Percentiles rank a stretch among this genome's conserved stretches.
Conservation (phyloP, 192 early-diverging fungal genomes). For the Coemansia sp. region DNA sequence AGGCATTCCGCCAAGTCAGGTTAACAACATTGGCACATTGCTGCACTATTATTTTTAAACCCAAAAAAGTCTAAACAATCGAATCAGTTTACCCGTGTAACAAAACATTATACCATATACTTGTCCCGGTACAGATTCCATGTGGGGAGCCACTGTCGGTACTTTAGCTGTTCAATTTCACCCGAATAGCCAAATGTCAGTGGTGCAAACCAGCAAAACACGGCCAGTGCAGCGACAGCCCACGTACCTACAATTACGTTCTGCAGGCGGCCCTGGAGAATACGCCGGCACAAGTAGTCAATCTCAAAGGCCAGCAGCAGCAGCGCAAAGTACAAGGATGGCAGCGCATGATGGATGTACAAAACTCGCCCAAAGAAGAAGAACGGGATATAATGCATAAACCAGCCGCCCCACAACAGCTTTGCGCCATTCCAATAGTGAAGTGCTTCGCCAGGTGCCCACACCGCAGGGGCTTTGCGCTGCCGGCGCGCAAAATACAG, state of each 20-base stretch:
- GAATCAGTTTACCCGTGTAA: neutral
- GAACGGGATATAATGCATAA: conserved; percentile 85
- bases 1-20: neutral
- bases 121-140: conserved; percentile 28
- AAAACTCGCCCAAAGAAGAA: conserved; percentile 84
- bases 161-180: conserved; percentile 30
- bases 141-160: conserved; percentile 47
- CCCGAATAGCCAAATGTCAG: conserved; percentile 70
- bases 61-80: neutral
- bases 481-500: conserved; percentile 15
- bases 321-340: conserved; percentile 77
- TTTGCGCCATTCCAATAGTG: conserved; percentile 62
- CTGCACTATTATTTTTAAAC: neutral
- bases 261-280: conserved; percentile 56
- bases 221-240: conserved; percentile 20
- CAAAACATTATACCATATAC: conserved; percentile 7
- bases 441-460: conserved; percentile 35
- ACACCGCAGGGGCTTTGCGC: conserved; percentile 5
- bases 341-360: conserved; percentile 92
- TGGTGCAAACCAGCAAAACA: conserved; percentile 69
- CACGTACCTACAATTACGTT: conserved; percentile 39
- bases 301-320: conserved; percentile 71
- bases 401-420: conserved; percentile 80
- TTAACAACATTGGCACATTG: neutral
- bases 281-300: conserved; percentile 60